Evolutionary conservation across 495 filamentous ascomycete species (phyloP), one percentile per base, ranked within the genome.

Genomic region (Podospora anserina): DNA sequence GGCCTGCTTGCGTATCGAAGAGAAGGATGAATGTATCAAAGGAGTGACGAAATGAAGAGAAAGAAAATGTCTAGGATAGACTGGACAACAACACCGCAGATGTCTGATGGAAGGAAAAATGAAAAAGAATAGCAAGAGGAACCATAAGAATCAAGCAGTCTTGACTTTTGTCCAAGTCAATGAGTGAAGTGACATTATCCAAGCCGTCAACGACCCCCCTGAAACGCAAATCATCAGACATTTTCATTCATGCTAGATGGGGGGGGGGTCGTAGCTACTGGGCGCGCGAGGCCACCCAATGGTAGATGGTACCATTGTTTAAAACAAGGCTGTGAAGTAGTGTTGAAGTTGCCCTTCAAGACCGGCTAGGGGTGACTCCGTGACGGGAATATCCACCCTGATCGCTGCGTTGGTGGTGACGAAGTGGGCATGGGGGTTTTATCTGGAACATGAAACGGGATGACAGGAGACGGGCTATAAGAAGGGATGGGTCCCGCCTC

Each of bases 171-270:
- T 19, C 55, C 6, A 58, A 11, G 18, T 58, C n/a, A 13, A 26
- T 23, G 55, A 26, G 55, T 20, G 55, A 57, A 20, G 55, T 11
- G 1, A 49, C 39, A 49, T 49, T 65, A 58, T 64, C 30, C 26
- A 44, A 16, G 26, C 54, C 15, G 34, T 56, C 56, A 66, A 20
- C 32, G 23, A 32, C 30, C 20, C 23, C 53, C 61, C 60, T 71
- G 70, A 69, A 71, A 71, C 70, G 44, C n/a, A 66, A 61, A 69
- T 69, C 67, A 54, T 49, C 64, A 67, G 64, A 64, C 30, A 69
- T 49, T 18, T 49, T 34, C 18, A 18, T 34, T 49, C 30, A 63
- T 34, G 27, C 61, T 16, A 28, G 16, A 30, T 11, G 3, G 23
- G 30, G 59, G 3, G 23, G 30, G 30, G 26, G 9, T 28, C 23